Evolutionary conservation across 208 protist species (phyloP), one percentile per base, ranked within the genome.

Genomic region (Trypanosoma lewisi): DNA sequence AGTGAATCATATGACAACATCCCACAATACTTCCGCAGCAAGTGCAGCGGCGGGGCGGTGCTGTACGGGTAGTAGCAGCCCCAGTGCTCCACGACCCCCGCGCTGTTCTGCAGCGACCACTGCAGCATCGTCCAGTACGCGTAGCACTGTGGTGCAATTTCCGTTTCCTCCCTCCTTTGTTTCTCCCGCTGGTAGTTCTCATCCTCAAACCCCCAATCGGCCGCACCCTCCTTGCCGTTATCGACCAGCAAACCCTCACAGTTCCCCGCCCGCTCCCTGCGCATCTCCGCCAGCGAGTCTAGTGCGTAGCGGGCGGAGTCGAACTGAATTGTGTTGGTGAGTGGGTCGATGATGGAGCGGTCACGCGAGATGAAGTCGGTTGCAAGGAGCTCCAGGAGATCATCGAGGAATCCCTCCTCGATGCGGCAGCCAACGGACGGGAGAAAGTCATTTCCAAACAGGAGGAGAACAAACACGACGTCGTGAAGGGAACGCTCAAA

Each of bases 381-480:
- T n/a, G 82, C 76, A 25, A 95, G 78, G 2, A 93, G 68, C 39
- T 65, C 61, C 11, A 97, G 73, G 1, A 99, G 70, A 25, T 75
- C 68, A 67, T 98, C 97, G 11, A 99, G 75, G 19, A 93, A 97
- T 57, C 94, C 93, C 49, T 98, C 86, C 49, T 87, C 72, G 45
- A 99, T 99, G 55, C 82, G 82, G 21, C 98, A 89, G 5, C 99
- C 78, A 23, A 91, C 73, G 4, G 97, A 94, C 3, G 98, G 98
- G 31, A 99, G 74, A 68, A 99, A 99, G 78, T 99, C 98, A 77
- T 99, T 99, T 28, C 98, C 98, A 63, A 97, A 97, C 60, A 99
- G 93, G 51, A 99, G 97, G 73, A 97, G 88, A 7, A 99, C 74
- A 59, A 99, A 98, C 8, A 99, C 89, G 33, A 98, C 98, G 75